Evolutionary conservation across 208 protist genomes (phyloP).

Genomic region (Novymonas esmeraldas): DNA sequence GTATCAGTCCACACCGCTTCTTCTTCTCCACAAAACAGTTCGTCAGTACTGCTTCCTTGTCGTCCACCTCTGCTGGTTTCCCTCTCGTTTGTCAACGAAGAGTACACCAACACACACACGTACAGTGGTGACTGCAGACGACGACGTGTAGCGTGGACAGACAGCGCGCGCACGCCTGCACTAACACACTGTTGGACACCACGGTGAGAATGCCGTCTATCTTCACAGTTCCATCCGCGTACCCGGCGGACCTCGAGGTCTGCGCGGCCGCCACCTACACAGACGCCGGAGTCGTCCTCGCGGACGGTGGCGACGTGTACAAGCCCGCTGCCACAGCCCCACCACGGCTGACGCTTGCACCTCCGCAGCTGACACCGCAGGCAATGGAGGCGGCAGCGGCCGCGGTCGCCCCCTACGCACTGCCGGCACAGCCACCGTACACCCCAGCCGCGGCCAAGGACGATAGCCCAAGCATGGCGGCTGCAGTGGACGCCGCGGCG

Average conservation of each 20-base stretch:
- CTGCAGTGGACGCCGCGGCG: not conserved
- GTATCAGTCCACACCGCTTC: not conserved
- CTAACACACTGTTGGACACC: not conserved
- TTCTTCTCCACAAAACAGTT: not conserved
- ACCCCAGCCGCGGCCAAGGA: too few relatives aligned
- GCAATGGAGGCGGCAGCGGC: not conserved
- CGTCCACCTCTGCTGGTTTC: not conserved
- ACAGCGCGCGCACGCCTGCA: too few relatives aligned
- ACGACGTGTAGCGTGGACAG: too few relatives aligned
- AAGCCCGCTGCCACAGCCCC: not conserved
- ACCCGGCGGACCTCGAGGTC: slow-evolving; percentile 10
- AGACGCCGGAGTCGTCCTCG: not conserved
- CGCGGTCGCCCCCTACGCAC: too few relatives aligned
- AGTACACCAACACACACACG: not conserved
- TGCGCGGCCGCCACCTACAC: not conserved
- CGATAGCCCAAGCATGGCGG: too few relatives aligned
- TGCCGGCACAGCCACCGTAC: too few relatives aligned
- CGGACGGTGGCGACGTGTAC: not conserved
- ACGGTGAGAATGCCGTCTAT: not conserved
- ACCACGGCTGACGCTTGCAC: too few relatives aligned
- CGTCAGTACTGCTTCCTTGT: not conserved
- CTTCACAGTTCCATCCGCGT: slow-evolving; percentile 3
- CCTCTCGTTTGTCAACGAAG: slow-evolving; percentile 5
- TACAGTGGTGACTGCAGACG: not conserved
- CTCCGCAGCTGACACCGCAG: not conserved